Conservation (phyloP, 345 rosid species). For the Nephelium lappaceum region DNA sequence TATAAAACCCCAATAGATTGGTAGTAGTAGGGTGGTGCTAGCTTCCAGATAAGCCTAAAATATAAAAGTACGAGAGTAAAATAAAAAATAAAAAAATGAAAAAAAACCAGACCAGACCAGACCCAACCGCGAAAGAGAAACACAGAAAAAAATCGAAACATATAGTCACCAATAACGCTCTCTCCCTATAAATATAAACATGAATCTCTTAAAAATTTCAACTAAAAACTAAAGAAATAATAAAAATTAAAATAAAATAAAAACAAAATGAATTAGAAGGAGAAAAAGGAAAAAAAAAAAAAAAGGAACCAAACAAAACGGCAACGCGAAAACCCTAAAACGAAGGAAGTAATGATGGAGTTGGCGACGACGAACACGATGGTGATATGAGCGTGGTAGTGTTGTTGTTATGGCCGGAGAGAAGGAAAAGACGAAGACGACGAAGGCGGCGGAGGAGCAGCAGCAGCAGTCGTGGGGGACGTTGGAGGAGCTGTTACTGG, state of each 20-base stretch:
- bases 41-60: neutral
- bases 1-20: neutral
- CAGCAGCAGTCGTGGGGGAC: slow-evolving; percentile 46
- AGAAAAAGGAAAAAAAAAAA: slow-evolving; percentile 8
- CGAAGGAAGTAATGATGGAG: neutral
- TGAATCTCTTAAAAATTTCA: neutral
- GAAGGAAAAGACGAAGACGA: slow-evolving; percentile 18
- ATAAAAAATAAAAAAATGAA: neutral
- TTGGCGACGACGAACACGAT: neutral
- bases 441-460: neutral
- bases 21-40: neutral
- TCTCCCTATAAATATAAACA: slow-evolving; percentile 7
- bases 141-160: slow-evolving; percentile 9
- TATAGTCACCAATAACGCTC: too few species aligned
- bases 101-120: neutral
- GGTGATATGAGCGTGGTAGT: slow-evolving; percentile 22
- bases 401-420: slow-evolving; percentile 26
- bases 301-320: slow-evolving; percentile 16
- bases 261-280: neutral
- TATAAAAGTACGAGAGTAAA: neutral
- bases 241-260: neutral
- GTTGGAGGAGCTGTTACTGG: slow-evolving; percentile 71
- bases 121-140: slow-evolving; percentile 13
- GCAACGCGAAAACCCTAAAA: slow-evolving; percentile 21
- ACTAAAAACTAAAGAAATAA: neutral